Conservation (phyloP, 2,329 filamentous ascomycete genomes). For the Fusarium incarnatum region DNA sequence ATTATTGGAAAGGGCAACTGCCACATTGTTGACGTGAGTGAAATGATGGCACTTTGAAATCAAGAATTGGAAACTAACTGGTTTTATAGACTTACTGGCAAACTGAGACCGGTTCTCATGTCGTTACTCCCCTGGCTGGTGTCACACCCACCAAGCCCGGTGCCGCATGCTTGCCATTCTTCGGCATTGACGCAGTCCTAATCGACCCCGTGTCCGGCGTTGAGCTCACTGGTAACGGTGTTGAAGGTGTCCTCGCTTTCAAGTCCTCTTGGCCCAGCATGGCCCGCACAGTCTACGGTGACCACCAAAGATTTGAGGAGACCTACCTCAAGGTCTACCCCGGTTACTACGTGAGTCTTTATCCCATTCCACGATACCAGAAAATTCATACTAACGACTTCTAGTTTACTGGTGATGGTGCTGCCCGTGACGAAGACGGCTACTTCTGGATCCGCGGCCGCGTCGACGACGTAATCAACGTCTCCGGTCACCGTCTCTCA, state of each 20-base stretch:
- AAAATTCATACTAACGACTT: neutral
- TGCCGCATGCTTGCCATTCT: slow-evolving; percentile 94
- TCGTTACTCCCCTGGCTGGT: slow-evolving; percentile 89
- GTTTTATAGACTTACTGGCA: slow-evolving; percentile 89
- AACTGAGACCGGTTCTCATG: slow-evolving; percentile 94
- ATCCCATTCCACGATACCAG: rapidly evolving
- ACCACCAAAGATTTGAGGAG: slow-evolving; percentile 95
- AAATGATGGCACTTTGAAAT: rapidly evolving
- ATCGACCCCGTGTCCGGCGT: slow-evolving; percentile 92
- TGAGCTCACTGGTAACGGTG: slow-evolving; percentile 89
- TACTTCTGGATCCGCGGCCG: slow-evolving; percentile 99
- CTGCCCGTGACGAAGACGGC: slow-evolving; percentile 90
- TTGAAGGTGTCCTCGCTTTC: slow-evolving; percentile 92
- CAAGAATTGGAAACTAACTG: neutral
- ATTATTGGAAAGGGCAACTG: slow-evolving; percentile 88
- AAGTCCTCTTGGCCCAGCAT: slow-evolving; percentile 97
- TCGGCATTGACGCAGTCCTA: slow-evolving; percentile 92
- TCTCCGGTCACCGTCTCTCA: slow-evolving; percentile 92
- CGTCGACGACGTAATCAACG: slow-evolving; percentile 96
- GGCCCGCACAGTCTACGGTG: slow-evolving; percentile 95
- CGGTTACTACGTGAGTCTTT: slow-evolving; percentile 83
- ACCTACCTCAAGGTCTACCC: slow-evolving; percentile 96
- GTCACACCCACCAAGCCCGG: slow-evolving; percentile 94
- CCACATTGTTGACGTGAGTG: slow-evolving; percentile 86
- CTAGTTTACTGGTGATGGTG: slow-evolving; percentile 88